phyloP scores from a whole-genome alignment of 2,329 filamentous ascomycete species.

The Trichoderma atroviride region DNA sequence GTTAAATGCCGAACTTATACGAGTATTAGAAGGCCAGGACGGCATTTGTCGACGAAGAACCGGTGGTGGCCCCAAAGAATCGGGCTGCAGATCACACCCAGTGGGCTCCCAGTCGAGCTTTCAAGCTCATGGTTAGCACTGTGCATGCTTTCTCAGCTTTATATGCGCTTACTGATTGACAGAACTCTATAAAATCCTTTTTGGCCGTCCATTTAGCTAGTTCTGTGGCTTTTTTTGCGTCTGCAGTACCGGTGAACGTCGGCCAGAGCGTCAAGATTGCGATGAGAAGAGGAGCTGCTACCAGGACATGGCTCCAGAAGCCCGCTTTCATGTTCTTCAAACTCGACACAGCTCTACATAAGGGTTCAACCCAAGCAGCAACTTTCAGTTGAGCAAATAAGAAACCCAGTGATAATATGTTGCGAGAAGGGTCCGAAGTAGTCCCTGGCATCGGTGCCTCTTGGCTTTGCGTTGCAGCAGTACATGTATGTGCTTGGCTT shows the following conservation, averaged over 20 bases:
- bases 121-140: neutral
- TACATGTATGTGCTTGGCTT: neutral
- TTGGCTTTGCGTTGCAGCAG: neutral
- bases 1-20: accelerated
- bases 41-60: neutral
- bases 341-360: neutral
- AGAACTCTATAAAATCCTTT: neutral
- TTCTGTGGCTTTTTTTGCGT: neutral
- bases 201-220: neutral
- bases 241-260: neutral
- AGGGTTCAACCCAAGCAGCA: neutral
- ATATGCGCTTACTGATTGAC: neutral
- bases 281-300: neutral
- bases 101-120: neutral
- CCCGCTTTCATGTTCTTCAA: neutral
- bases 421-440: neutral
- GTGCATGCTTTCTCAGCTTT: neutral
- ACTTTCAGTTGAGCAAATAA: neutral
- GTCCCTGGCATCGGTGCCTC: neutral
- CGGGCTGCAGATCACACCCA: neutral
- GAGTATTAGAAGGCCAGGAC: neutral
- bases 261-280: neutral
- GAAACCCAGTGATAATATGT: neutral
- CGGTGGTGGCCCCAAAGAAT: neutral
- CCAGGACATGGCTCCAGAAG: neutral